A percentile compares a stretch with the other conserved stretches of the same genome.
These are phyloP conservation scores for Mycena amicta DNA, from an alignment of 768 basidiomycete genomes.

Conservation along the genomic window DNA sequence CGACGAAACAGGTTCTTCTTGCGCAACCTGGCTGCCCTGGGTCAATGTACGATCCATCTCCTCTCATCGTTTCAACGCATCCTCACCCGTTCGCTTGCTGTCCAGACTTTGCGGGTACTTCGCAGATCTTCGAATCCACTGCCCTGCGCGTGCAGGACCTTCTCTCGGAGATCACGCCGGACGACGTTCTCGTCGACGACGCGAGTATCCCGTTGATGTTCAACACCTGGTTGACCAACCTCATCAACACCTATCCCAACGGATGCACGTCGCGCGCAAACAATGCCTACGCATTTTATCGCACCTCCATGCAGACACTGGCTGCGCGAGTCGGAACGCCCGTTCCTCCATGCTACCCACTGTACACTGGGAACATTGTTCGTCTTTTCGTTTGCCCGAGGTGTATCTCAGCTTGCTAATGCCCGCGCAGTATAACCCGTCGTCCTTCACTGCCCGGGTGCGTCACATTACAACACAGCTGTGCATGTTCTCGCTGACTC, in stretches of 20 bases:
- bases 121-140: neutral
- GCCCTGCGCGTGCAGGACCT: slow-evolving; percentile 2
- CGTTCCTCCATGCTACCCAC: slow-evolving; percentile 2
- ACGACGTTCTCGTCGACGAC: neutral
- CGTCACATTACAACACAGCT: neutral
- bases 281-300: slow-evolving; percentile 7
- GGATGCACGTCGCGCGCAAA: slow-evolving; percentile 8
- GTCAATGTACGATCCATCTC: neutral
- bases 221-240: neutral
- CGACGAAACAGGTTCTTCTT: slow-evolving; percentile 5
- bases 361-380: slow-evolving; percentile 3
- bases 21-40: slow-evolving; percentile 9
- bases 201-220: slow-evolving; percentile 2
- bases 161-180: slow-evolving; percentile 8
- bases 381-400: too few species aligned
- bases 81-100: neutral
- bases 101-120: slow-evolving; percentile 4
- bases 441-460: slow-evolving; percentile 2
- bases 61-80: neutral
- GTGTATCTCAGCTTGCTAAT: too few species aligned
- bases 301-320: neutral
- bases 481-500: neutral
- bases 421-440: slow-evolving; percentile 8
- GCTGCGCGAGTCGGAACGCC: neutral
- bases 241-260: neutral